Evolutionary conservation across 1,139 yeast species (phyloP).

Genomic region (Pichia terricola): DNA sequence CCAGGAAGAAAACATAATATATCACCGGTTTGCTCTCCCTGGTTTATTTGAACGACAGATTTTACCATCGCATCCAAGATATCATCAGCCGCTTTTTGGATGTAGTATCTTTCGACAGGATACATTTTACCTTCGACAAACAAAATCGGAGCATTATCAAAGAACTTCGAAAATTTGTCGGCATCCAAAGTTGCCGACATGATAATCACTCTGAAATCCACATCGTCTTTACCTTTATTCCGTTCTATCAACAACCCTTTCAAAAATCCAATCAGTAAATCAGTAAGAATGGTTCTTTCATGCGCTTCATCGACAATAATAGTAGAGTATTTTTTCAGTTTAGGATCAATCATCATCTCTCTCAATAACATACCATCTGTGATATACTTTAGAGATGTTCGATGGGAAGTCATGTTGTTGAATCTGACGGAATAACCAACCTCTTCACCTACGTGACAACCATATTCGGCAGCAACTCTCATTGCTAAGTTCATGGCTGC

Average conservation of each 20-base stretch:
- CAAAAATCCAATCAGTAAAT: constrained; percentile 78
- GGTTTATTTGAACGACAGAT: constrained; percentile 68
- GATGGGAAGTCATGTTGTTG: constrained; percentile 40
- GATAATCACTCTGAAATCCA: constrained; percentile 47
- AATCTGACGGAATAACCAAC: constrained; percentile 97
- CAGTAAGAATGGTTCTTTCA: constrained; percentile 89
- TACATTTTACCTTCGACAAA: constrained; percentile 85
- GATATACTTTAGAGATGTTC: constrained; percentile 69
- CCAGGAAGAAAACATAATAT: constrained; percentile 87
- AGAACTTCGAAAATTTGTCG: constrained; percentile 73
- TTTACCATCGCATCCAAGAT: constrained; percentile 72
- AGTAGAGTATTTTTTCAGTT: constrained; percentile 56
- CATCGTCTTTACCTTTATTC: constrained; percentile 30
- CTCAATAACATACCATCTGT: constrained; percentile 97
- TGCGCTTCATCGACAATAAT: constrained; percentile 96
- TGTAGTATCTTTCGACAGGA: constrained; percentile 67
- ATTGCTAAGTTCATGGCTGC: constrained; percentile 93
- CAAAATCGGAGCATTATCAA: constrained; percentile 66
- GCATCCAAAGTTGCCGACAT: constrained; percentile 98
- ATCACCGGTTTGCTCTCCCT: constrained; percentile 78
- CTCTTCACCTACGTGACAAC: constrained; percentile 62
- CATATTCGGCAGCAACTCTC: constrained; percentile 86
- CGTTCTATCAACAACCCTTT: constrained; percentile 48
- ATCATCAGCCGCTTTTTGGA: constrained; percentile 59
- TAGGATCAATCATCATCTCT: constrained; percentile 73